A percentile compares a stretch with the other conserved stretches of the same genome.
phyloP scores from a whole-genome alignment of 208 protist species.

The Angomonas desouzai region DNA sequence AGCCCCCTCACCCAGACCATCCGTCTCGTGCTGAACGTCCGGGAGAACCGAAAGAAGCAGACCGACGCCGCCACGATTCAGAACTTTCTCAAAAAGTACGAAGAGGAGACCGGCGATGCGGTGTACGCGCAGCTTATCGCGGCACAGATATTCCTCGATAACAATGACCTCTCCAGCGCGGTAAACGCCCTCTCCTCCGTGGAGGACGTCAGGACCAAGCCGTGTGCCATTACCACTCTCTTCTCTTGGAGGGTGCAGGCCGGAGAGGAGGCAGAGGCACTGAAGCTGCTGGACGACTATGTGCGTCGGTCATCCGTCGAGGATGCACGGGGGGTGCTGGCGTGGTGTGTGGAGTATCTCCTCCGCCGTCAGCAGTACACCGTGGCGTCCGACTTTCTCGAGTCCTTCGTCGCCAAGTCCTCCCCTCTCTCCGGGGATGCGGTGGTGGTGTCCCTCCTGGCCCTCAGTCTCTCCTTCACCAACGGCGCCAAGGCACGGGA shows the following conservation, averaged over 20 bases:
- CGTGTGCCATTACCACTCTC: conserved; percentile 49
- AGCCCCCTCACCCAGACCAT: conserved; percentile 68
- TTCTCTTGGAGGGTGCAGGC: conserved; percentile 59
- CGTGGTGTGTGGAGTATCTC: conserved; percentile 67
- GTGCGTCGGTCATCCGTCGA: conserved; percentile 9
- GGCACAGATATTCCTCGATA: conserved; percentile 73
- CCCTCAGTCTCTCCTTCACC: conserved; percentile 50
- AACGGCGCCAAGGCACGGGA: conserved; percentile 29
- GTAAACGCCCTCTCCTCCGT: conserved; percentile 32
- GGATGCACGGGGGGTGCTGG: conserved; percentile 37
- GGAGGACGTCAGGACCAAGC: conserved; percentile 27
- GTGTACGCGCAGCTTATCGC: conserved; percentile 39
- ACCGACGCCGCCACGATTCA: conserved; percentile 17
- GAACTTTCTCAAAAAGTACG: conserved; percentile 22
- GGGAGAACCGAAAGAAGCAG: conserved; percentile 61
- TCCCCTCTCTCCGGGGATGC: conserved; percentile 18
- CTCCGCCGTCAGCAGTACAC: conserved; percentile 19
- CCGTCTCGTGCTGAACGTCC: conserved; percentile 50
- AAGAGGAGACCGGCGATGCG: not conserved
- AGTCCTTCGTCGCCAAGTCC: conserved; percentile 25
- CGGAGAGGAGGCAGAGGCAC: conserved; percentile 21
- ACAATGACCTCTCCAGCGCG: conserved; percentile 57
- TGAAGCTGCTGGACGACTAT: conserved; percentile 34
- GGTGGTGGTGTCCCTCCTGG: conserved; percentile 45
- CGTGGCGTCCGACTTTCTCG: conserved; percentile 43